Evolutionary conservation across 257 asterid genomes (phyloP), one percentile per base, ranked within the genome.

Genomic region (Nicotiana sylvestris): DNA sequence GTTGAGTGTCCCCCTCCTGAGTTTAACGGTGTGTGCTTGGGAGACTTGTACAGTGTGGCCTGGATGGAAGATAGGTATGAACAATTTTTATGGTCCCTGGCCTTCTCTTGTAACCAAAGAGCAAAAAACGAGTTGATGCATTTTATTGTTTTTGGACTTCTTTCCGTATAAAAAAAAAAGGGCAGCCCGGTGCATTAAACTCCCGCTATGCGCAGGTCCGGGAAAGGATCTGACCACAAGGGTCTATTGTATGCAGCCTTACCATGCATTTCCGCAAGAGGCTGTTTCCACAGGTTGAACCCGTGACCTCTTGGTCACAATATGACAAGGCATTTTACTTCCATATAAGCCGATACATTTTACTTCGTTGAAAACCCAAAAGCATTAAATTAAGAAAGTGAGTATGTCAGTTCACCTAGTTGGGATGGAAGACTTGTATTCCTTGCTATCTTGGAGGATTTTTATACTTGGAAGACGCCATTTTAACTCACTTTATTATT

Each of bases 41-140:
- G 99, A 33, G 99, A 96, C 89, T 88, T 94, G 78, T 96, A 90
- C 57, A 93, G 98, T 82, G 83, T 96, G 89, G 93, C 99, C 83
- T 96, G 99, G 99, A 94, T 96, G 98, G 99, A 94, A 81, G 99
- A 96, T 83, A 86, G 98, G 99, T 92, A 90, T 53, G 27, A 53
- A 10, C 66, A 66, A 10, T 11, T 65, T 35, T 72, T 77, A 66
- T 72, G 72, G 4, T 30, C 18, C 6, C 29, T 21, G 21, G 21
- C 21, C 21, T 8, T 29, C 5, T 17, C 39, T 27, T 10, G 2
- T 64, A 11, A 18, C 29, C 18, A 27, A 27, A 64, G 39, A 27
- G 64, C 27, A 18, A 58, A 57, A 18, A 2, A 3, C 7, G 11
- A 17, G 64, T 57, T 17, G 27, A 57, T 57, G 64, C 64, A 57